Evolutionary conservation across 495 filamentous ascomycete genomes (phyloP).

Genomic region (Penicillium paxilli): DNA sequence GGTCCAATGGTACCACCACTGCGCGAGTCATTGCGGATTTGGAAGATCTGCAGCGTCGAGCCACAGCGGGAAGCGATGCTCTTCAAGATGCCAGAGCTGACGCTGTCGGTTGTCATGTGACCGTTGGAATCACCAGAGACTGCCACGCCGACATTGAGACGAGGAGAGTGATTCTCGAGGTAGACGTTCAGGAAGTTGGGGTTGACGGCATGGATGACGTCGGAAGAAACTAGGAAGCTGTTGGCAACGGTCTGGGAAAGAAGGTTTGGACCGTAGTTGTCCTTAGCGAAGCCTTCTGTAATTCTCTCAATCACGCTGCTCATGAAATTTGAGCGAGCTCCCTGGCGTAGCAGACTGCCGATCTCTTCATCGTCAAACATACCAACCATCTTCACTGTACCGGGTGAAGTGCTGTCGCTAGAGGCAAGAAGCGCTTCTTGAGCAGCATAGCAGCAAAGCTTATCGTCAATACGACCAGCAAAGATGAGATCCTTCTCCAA

Average conservation of each 20-base stretch:
- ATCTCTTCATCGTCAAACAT: constrained; percentile 98
- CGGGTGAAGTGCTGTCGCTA: constrained; percentile 46
- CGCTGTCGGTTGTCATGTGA: constrained; percentile 88
- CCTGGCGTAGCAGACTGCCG: constrained; percentile 85
- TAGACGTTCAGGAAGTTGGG: constrained; percentile 86
- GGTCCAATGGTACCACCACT: constrained; percentile 95
- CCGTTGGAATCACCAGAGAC: constrained; percentile 86
- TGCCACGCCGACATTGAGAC: constrained; percentile 86
- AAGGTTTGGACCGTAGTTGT: constrained; percentile 61
- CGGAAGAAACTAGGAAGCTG: constrained; percentile 88
- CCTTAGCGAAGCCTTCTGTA: constrained; percentile 63
- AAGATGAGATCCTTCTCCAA: constrained; percentile 94
- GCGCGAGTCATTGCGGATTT: constrained; percentile 88
- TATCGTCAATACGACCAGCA: constrained; percentile 93
- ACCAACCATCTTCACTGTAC: constrained; percentile 78
- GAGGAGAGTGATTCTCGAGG: constrained; percentile 79
- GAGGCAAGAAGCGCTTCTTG: constrained; percentile 80
- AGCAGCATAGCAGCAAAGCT: constrained; percentile 91
- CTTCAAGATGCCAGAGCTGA: constrained; percentile 73
- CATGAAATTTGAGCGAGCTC: constrained; percentile 85
- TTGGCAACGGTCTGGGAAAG: constrained; percentile 85
- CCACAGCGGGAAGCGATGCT: constrained; percentile 70
- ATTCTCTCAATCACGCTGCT: constrained; percentile 76
- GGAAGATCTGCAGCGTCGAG: constrained; percentile 79
- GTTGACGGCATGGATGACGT: constrained; percentile 93